Evolutionary conservation across 1,284 basidiomycete genomes (phyloP).

Genomic region (Afroboletus lepidellus): DNA sequence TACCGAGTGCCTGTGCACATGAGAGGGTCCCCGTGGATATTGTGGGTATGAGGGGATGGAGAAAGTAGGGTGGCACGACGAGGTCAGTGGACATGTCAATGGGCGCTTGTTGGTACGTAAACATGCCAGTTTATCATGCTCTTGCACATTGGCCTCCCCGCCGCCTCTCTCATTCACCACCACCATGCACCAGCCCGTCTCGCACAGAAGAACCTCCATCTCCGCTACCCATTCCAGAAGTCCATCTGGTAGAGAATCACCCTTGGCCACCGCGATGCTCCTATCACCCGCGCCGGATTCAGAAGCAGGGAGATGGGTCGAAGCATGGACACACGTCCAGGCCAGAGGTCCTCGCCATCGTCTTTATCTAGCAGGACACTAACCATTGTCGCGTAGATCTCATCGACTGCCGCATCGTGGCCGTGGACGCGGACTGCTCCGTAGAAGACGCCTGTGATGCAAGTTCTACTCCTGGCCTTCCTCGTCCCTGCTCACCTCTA

Average conservation of each 20-base stretch:
- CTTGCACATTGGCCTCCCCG: conserved; percentile 7
- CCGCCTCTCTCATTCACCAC: neutral
- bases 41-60: conserved; percentile 50
- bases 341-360: conserved; percentile 47
- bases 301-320: conserved; percentile 57
- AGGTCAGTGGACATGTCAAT: conserved; percentile 23
- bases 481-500: conserved; percentile 9
- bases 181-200: conserved; percentile 16
- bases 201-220: conserved; percentile 21
- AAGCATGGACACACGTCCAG: conserved; percentile 51
- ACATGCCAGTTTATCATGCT: conserved; percentile 1
- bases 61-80: conserved; percentile 59
- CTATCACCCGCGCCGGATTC: conserved; percentile 25
- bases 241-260: conserved; percentile 21
- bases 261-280: conserved; percentile 7
- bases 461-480: conserved; percentile 22
- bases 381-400: conserved; percentile 45
- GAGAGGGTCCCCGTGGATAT: conserved; percentile 37
- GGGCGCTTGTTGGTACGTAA: conserved; percentile 19
- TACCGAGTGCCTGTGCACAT: conserved; percentile 51
- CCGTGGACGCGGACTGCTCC: conserved; percentile 61
- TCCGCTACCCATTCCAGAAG: conserved; percentile 16
- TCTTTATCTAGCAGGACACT: neutral
- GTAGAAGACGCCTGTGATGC: conserved; percentile 83
- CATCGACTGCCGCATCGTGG: conserved; percentile 61